Base-by-base conservation (phyloP, 2,329 filamentous ascomycete genomes). In the Geosmithia morbida region DNA sequence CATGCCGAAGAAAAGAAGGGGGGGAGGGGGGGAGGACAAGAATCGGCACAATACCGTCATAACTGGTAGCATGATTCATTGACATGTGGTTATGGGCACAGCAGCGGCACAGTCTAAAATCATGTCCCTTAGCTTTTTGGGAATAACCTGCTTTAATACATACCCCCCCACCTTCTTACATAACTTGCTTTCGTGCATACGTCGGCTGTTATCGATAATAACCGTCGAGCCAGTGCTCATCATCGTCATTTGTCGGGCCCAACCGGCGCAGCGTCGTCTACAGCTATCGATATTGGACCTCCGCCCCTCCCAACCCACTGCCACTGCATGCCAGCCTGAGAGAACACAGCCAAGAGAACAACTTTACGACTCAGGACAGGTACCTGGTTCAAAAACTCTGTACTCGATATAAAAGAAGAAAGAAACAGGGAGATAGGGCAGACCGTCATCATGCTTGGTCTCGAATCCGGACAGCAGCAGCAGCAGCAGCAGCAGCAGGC, bases 391-490 rank as follows among this genome's bases (percentile, higher is more conserved):
- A 41, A 4, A 18, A 13, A 26, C 22, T 26, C 22, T 26, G 8
- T 13, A 16, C 11, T 37, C 11, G 33, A 11, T 16, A 43, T 11
- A 43, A 16, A 5, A 16, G 17, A 20, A 43, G 8, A n/a, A 13
- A 20, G 19, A 43, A 10, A 29, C 7, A 2, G 16, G n/a, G 33
- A 37, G 5, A 37, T 16, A 37, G n/a, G n/a, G n/a, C n/a, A n/a
- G 13, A 37, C 33, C 33, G 44, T 26, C 52, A 53, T 46, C 54
- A 63, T 64, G 62, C 54, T 59, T 52, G 62, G 59, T 51, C 54
- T 64, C 43, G 61, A 60, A 49, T 54, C 59, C 52, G 62, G 22
- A 26, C 22, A 26, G 22, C 22, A 26, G 60, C 50, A 55, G 65
- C 43, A n/a, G n/a, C n/a, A n/a, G n/a, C 22, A 26, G 22, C 22